A percentile compares a stretch with the other conserved stretches of the same genome.
Evolutionary conservation across 2,329 filamentous ascomycete species (phyloP).

Genomic region (Daldinia eschscholtzii): DNA sequence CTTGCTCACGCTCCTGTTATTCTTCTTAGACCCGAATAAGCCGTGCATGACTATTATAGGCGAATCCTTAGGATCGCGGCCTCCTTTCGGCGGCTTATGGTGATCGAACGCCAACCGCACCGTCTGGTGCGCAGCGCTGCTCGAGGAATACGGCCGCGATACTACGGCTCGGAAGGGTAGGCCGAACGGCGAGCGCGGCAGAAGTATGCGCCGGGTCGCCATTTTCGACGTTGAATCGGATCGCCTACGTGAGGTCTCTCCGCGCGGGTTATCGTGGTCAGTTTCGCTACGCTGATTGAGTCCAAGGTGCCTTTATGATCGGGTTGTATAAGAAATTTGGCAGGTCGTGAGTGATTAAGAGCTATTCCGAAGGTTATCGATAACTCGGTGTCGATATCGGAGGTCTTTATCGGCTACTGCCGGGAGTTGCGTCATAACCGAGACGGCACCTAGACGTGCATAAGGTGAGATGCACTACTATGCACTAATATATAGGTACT

Average conservation of each 20-base stretch:
- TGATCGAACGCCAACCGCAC: conserved; percentile 72
- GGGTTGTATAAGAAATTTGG: conserved; percentile 9
- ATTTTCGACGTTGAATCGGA: conserved; percentile 19
- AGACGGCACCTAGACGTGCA: conserved; percentile 16
- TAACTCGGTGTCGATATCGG: conserved; percentile 33
- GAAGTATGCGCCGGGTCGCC: conserved; percentile 38
- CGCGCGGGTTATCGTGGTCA: background rate
- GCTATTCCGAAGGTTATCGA: conserved; percentile 14
- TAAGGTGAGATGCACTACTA: background rate
- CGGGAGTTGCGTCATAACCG: conserved; percentile 14
- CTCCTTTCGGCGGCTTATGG: conserved; percentile 67
- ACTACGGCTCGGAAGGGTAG: conserved; percentile 24
- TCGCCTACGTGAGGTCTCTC: background rate
- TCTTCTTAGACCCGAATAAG: conserved; percentile 94
- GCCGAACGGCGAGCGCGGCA: conserved; percentile 26
- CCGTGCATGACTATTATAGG: conserved; percentile 93
- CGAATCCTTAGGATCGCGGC: conserved; percentile 57
- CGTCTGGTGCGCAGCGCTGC: conserved; percentile 3
- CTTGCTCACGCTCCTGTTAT: conserved; percentile 96
- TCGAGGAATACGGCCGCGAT: conserved; percentile 36
- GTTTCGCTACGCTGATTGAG: conserved; percentile 15
- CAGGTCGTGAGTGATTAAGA: conserved; percentile 1
- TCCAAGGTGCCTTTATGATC: background rate
- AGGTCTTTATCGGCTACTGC: conserved; percentile 25
- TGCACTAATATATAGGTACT: background rate